Conservation (phyloP, 23 red algal genomes). For the Chondrus crispus region DNA sequence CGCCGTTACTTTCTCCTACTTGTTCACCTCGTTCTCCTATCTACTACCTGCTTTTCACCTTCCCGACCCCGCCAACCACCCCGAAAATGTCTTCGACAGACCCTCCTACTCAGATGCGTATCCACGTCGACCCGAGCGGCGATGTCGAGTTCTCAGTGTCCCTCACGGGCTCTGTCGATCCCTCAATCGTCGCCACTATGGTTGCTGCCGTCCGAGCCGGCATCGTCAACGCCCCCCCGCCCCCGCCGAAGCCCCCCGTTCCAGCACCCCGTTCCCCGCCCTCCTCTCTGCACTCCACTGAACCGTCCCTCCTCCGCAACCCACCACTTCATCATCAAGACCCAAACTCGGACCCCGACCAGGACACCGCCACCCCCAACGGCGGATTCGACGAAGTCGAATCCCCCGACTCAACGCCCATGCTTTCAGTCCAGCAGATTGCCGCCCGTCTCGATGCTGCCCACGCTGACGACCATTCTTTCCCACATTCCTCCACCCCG, state of each 20-base stretch:
- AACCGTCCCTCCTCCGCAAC: neutral
- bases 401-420: neutral
- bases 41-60: neutral
- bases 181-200: conserved; percentile 35
- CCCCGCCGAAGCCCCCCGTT: neutral
- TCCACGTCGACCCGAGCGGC: conserved; percentile 38
- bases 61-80: neutral
- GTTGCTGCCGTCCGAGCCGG: conserved; percentile 49
- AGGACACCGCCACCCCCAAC: neutral
- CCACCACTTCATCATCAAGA: neutral
- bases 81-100: too few species aligned
- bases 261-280: neutral
- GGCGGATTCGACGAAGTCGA: neutral
- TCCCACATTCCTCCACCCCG: neutral
- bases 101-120: conserved; percentile 19
- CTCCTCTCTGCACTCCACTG: neutral
- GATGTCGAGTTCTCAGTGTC: conserved; percentile 53
- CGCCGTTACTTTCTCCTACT: too few species aligned
- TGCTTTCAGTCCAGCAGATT: conserved; percentile 5
- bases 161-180: conserved; percentile 17
- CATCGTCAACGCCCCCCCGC: conserved; percentile 1
- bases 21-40: too few species aligned
- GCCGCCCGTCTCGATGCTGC: neutral
- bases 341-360: neutral
- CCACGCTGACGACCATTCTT: neutral